Evolutionary conservation across 495 filamentous ascomycete genomes (phyloP).

Genomic region (Hypoxylon fragiforme): DNA sequence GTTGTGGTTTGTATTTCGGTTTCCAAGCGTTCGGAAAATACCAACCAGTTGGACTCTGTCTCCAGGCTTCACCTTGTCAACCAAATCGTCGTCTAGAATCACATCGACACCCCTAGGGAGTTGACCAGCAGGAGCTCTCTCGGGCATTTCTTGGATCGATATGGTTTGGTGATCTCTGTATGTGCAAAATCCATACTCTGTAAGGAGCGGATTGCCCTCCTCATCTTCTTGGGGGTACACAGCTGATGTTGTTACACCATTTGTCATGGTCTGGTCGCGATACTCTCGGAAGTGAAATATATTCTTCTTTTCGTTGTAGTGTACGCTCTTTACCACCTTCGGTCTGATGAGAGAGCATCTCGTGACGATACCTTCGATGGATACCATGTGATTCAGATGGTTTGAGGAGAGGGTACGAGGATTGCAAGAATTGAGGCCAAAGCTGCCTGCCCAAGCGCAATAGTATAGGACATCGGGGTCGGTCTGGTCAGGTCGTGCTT

Average conservation of each 20-base stretch:
- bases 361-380: constrained; percentile 96
- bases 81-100: constrained; percentile 93
- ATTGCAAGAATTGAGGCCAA: constrained; percentile 93
- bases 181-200: constrained; percentile 93
- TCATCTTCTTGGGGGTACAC: constrained; percentile 97
- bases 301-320: constrained; percentile 83
- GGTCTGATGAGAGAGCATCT: constrained; percentile 93
- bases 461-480: constrained; percentile 72
- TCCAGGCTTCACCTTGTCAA: constrained; percentile 92
- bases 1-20: constrained; percentile 83
- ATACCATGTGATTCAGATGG: constrained; percentile 94
- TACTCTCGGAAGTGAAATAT: constrained; percentile 87
- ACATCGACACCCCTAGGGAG: constrained; percentile 97
- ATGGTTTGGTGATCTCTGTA: constrained; percentile 98
- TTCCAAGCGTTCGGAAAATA: constrained; percentile 90
- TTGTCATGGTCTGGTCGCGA: constrained; percentile 94
- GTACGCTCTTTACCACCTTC: constrained; percentile 96
- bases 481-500: constrained; percentile 56
- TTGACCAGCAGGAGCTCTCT: constrained; percentile 93
- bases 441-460: constrained; percentile 91
- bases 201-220: constrained; percentile 75
- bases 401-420: constrained; percentile 86
- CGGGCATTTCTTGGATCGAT: constrained; percentile 99
- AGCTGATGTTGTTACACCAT: constrained; percentile 79
- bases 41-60: constrained; percentile 96